Percentiles rank a stretch among this genome's conserved stretches.
Conservation (phyloP, 768 basidiomycete species). For the Panus rudis region DNA sequence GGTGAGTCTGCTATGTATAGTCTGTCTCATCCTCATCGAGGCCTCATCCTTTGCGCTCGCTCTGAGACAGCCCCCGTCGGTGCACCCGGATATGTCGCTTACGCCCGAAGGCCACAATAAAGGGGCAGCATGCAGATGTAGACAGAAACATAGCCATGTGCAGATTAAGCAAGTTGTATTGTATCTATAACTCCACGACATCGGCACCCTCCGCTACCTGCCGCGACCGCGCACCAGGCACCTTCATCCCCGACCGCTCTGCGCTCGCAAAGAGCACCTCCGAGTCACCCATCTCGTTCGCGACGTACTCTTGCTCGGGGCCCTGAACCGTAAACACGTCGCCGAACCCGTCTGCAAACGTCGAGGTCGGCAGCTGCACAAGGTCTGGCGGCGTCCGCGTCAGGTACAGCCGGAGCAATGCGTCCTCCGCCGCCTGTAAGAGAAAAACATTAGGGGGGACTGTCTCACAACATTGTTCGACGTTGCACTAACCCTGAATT, state of each 20-base stretch:
- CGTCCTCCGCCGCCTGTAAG: constrained; percentile 75
- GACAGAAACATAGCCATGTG: neutral
- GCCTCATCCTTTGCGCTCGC: too few relatives aligned
- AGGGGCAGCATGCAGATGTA: neutral
- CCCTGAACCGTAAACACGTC: constrained; percentile 42
- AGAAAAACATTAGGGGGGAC: constrained; percentile 1
- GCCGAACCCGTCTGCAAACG: constrained; percentile 54
- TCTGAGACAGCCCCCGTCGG: too few relatives aligned
- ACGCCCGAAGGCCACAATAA: too few relatives aligned
- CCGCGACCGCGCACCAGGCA: constrained; percentile 15
- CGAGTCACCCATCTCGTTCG: constrained; percentile 49
- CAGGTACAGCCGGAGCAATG: constrained; percentile 76
- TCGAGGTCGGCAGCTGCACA: constrained; percentile 64
- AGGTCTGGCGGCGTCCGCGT: constrained; percentile 66
- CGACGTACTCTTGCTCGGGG: constrained; percentile 40
- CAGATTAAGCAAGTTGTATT: constrained; percentile 11
- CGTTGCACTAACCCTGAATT: constrained; percentile 73
- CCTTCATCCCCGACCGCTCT: constrained; percentile 36
- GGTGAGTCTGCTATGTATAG: too few relatives aligned
- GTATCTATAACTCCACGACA: constrained; percentile 18
- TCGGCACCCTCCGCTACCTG: constrained; percentile 9
- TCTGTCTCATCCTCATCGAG: too few relatives aligned
- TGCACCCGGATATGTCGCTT: too few relatives aligned
- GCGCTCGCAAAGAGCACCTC: constrained; percentile 69
- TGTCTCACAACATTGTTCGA: constrained; percentile 1